Evolutionary conservation across 352 stramenopile species (phyloP).

Genomic region (Pythium phragmiticola): DNA sequence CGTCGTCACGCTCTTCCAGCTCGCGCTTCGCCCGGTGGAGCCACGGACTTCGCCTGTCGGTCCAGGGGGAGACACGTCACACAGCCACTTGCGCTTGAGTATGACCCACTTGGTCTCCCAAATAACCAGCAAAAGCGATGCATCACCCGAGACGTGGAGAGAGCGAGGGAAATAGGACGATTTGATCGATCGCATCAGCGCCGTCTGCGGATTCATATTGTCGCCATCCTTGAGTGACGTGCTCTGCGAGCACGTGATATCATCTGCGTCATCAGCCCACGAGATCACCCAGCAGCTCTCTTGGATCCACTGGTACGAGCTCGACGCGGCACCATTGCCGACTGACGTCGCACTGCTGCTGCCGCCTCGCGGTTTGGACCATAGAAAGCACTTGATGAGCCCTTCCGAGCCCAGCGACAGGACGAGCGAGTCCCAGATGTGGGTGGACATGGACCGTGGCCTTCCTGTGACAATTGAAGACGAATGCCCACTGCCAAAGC

Average conservation of each 20-base stretch:
- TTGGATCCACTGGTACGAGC: slow-evolving; percentile 62
- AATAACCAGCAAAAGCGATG: slow-evolving; percentile 66
- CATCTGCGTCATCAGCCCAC: slow-evolving; percentile 76
- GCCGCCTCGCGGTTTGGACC: slow-evolving; percentile 60
- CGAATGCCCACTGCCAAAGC: background rate
- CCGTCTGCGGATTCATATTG: slow-evolving; percentile 81
- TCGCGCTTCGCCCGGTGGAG: slow-evolving; percentile 15
- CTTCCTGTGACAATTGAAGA: background rate
- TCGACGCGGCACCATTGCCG: background rate
- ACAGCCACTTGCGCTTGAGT: slow-evolving; percentile 81
- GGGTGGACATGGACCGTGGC: background rate
- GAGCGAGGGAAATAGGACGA: slow-evolving; percentile 68
- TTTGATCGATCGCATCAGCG: slow-evolving; percentile 82
- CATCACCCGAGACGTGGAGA: slow-evolving; percentile 58
- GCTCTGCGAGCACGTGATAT: slow-evolving; percentile 85
- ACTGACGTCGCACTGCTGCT: slow-evolving; percentile 21
- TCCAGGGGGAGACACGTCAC: slow-evolving; percentile 35
- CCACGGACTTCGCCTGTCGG: background rate
- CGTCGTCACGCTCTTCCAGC: slow-evolving; percentile 22
- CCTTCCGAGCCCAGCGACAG: slow-evolving; percentile 75
- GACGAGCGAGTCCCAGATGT: slow-evolving; percentile 68
- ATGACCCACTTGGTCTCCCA: slow-evolving; percentile 78
- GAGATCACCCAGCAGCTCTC: slow-evolving; percentile 85
- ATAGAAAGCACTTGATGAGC: slow-evolving; percentile 79
- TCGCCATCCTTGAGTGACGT: slow-evolving; percentile 76